Base-by-base conservation (phyloP, 2,329 filamentous ascomycete genomes). In the Arthrinium phaeospermum region DNA sequence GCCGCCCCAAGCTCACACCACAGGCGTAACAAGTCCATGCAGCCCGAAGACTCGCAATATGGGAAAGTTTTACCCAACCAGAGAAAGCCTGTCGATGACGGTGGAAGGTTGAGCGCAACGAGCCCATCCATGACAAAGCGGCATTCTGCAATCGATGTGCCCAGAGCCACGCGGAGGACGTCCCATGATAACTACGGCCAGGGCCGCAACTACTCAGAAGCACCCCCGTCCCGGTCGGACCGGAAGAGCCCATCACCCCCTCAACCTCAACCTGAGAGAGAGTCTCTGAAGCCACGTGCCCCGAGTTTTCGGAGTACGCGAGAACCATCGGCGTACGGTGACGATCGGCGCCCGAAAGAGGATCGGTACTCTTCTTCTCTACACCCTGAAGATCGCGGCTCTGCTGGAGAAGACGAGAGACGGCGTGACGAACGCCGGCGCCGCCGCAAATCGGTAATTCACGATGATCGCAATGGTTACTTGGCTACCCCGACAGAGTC, bases 371-470 rank as follows among this genome's bases (percentile, higher is more conserved):
- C 79, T 5, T 51, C 69, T n/a, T 53, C 68, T 22, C 19, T 41
- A 22, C 47, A 53, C 24, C 30, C 30, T 5, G 47, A 70, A 19
- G 68, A 70, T 27, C 45, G 49, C 14, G 27, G n/a, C 19, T 47
- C 3, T n/a, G 80, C 77, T n/a, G 80, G 80, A 51, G 80, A 81
- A 24, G 80, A 81, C 22, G 27, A 72, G n/a, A 72, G 74, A 1
- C 73, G 72, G 30, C 75, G 72, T 16, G 30, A 41, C n/a, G 75
- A 75, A 27, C 16, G 67, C 37, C 78, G 73, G 13, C 74, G 72
- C 37, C 77, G 76, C 57, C 75, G 74, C n/a, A 77, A 76, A 67
- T 77, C 78, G 24, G 71, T 61, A 61, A 41, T 76, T 34, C 75
- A 73, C 22, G 68, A 74, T 12, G 74, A 75, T n/a, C 74, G 73